These are phyloP conservation scores for Cenococcum geophilum DNA, from an alignment of 495 filamentous ascomycete genomes.

Conservation along the genomic window DNA sequence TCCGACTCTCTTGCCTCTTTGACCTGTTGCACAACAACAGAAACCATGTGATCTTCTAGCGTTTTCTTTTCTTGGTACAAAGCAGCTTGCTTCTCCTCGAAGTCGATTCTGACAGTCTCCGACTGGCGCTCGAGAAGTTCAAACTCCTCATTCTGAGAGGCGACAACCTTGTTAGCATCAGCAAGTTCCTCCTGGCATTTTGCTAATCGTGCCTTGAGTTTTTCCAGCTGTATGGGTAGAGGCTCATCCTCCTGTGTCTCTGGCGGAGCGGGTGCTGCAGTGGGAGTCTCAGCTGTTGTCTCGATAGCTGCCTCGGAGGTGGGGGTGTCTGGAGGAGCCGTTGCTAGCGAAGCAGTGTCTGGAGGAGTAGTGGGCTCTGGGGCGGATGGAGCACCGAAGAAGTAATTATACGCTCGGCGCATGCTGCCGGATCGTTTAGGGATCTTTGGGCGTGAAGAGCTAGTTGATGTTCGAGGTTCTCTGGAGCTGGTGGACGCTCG, in stretches of 20 bases:
- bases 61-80: slow-evolving; percentile 24
- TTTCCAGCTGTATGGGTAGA: slow-evolving; percentile 35
- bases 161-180: slow-evolving; percentile 47
- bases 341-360: slow-evolving; percentile 10
- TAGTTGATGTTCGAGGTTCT: slow-evolving; percentile 22
- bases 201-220: slow-evolving; percentile 51
- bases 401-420: slow-evolving; percentile 31
- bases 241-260: slow-evolving; percentile 16
- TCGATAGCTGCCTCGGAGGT: background rate
- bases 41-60: slow-evolving; percentile 31
- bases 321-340: slow-evolving; percentile 4
- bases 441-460: slow-evolving; percentile 21
- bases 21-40: slow-evolving; percentile 31
- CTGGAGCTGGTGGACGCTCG: slow-evolving; percentile 21
- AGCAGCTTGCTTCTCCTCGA: slow-evolving; percentile 18
- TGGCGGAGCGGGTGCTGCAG: slow-evolving; percentile 15
- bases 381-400: slow-evolving; percentile 22
- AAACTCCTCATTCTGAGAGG: slow-evolving; percentile 21
- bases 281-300: slow-evolving; percentile 11
- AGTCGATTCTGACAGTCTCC: slow-evolving; percentile 9
- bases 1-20: slow-evolving; percentile 27
- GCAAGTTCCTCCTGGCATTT: slow-evolving; percentile 49
- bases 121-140: slow-evolving; percentile 16
- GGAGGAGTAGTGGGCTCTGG: background rate
- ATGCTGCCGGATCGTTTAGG: slow-evolving; percentile 30